Evolutionary conservation across 768 basidiomycete genomes (phyloP), one percentile per base, ranked within the genome.

Genomic region (Lyophyllum decastes): DNA sequence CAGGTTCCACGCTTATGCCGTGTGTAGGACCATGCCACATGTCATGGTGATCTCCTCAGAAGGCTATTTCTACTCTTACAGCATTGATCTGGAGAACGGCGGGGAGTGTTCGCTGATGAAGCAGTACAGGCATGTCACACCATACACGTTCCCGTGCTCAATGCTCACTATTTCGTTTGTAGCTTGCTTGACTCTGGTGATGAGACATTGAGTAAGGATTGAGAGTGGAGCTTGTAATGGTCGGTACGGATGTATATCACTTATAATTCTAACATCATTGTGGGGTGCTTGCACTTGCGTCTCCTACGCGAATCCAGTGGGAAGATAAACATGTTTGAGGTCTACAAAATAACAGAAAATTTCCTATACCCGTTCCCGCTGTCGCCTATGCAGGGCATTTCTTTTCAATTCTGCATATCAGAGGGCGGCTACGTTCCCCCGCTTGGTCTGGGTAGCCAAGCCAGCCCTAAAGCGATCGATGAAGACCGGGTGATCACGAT

Each of bases 11-110:
- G 41, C 33, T n/a, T 47, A 12, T 30, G 55, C 46, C 8, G 24
- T 21, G 19, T 9, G 2, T 67, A 95, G 93, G 17, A 94, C 94
- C 7, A 90, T 92, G 74, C 95, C 96, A 0, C 96, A 99, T 59
- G 89, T 98, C 11, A 96, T 97, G 93, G 95, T 99, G 22, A 85
- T 98, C 55, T 95, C 94, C 0, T 91, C 92, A 0, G 95, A 98
- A 57, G 96, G 96, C 1, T 91, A 94, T 64, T 96, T 97, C 71
- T 98, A 99, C 68, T 86, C 90, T 16, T 98, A 98, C 72, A 92
- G 83, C 64, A 96, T 99, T 67, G 96, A 99, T 74, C 74, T 98
- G 59, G 96, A 99, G 72, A 88, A 89, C 51, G 96, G 96, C 2
- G 96, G 96, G 2, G 96, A 99, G 72, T 98, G 96, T 65, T 83